Evolutionary conservation across 495 filamentous ascomycete genomes (phyloP), one percentile per base, ranked within the genome.

Genomic region (Aspergillus avenaceus): DNA sequence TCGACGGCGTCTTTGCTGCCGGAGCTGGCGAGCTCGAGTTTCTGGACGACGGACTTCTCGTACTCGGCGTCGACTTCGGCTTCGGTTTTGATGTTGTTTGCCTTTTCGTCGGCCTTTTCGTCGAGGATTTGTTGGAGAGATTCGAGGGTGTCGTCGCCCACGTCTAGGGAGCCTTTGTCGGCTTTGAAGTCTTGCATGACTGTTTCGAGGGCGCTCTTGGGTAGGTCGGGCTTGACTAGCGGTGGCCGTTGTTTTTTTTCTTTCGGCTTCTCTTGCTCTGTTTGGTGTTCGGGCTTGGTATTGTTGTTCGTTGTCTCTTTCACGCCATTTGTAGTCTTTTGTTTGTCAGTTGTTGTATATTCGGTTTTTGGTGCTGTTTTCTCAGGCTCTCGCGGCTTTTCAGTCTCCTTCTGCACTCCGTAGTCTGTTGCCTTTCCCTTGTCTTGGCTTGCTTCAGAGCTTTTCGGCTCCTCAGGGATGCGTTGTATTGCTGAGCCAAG

Each of bases 71-170:
- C 70, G 4, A 69, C 65, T 40, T 67, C 62, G 41, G 63, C 65
- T 31, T 74, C 70, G 3, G 51, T 53, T 45, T 73, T 73, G 42
- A 56, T 29, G 43, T 59, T 69, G 36, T 41, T 61, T 40, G 56
- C 63, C 29, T 49, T 43, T 21, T 75, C 67, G 23, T 72, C 62
- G 28, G 56, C 63, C 29, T 49, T 43, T 21, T 75, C 67, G 23
- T 72, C 62, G 28, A 84, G 61, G 11, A 86, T 66, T 16, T 76
- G 71, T 52, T 84, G 76, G 2, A 86, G 72, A 22, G 81, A 85
- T 41, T 83, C 73, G 37, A 87, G 77, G 1, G 82, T 85, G 43
- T 80, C 77, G 26, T 85, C 81, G 22, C 82, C 80, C 9, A 79
- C 58, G 14, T 70, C 67, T 9, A 78, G 61, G 2, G 60, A 53